Evolutionary conservation across 805 yeast species (phyloP), one percentile per base, ranked within the genome.

Genomic region (Scheffersomyces lignosus): DNA sequence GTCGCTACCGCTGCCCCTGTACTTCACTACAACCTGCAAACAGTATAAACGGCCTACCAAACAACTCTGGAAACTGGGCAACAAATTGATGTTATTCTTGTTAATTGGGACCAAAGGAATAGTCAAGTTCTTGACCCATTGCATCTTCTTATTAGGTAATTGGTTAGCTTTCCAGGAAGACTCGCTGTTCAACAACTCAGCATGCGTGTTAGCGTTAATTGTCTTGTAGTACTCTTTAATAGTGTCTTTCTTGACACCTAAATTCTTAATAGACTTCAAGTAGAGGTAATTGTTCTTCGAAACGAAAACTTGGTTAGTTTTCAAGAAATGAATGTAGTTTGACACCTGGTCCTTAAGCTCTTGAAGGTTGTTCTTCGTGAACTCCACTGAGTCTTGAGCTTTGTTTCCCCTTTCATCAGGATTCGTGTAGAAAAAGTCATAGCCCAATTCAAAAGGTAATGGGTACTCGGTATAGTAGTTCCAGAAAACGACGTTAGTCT

Each of bases 61-160:
- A 56, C 88, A 83, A 33, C 71, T 73, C 47, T 81, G 86, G 54
- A 81, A 82, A 37, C 71, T 71, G 1, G 88, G 88, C 13, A 78
- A 54, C 37, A 83, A 53, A 1, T 80, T 78, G 32, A 75, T 69
- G 32, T 60, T 60, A 26, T 73, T 64, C 36, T 73, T 72, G 31
- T 70, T 66, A 22, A 57, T 46, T 15, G 71, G 56, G 23, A 62
- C 57, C 35, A 80, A 47, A 14, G 77, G 75, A 3, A 78, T 49
- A 2, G 52, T 52, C 3, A 79, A 27, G 37, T 60, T 26, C 47
- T 62, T 60, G 1, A 40, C 20, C 69, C 67, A 52, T 40, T 51
- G 42, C 34, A 54, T 45, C 58, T 68, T 55, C 30, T 52, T 47
- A 5, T 31, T 31, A 1, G 41, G 31, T 10, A 37, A 9, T 37